These are phyloP conservation scores for Ceratocystis colombiana DNA, from an alignment of 2,329 filamentous ascomycete genomes.

Conservation along the genomic window DNA sequence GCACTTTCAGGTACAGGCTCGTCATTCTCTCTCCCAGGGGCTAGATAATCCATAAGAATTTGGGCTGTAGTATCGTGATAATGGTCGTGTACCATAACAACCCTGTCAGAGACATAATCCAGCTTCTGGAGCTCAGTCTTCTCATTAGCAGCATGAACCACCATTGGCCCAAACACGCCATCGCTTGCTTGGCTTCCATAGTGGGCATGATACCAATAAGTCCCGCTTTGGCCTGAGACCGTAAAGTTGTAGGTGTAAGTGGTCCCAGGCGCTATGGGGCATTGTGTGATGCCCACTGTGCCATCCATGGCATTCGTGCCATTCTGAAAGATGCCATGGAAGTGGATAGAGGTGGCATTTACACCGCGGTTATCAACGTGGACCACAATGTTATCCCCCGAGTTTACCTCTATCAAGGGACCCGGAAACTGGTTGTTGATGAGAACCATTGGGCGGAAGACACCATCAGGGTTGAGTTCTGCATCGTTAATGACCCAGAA, in stretches of 20 bases:
- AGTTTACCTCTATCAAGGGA: constrained; percentile 61
- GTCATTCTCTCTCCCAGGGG: constrained; percentile 44
- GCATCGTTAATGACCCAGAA: constrained; percentile 50
- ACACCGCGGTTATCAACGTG: constrained; percentile 57
- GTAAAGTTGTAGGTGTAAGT: constrained; percentile 60
- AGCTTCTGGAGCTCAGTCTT: constrained; percentile 30
- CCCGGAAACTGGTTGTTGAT: constrained; percentile 69
- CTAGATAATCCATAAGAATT: constrained; percentile 47
- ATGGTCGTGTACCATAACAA: constrained; percentile 62
- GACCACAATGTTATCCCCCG: constrained; percentile 61
- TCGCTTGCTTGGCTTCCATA: constrained; percentile 55
- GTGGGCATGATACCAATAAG: constrained; percentile 56
- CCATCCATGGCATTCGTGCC: constrained; percentile 66
- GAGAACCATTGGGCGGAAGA: constrained; percentile 50
- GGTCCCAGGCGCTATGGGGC: constrained; percentile 52
- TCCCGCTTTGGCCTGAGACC: constrained; percentile 43
- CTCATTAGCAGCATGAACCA: constrained; percentile 48
- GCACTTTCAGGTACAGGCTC: constrained; percentile 58
- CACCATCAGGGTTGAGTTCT: constrained; percentile 50
- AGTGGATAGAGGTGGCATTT: constrained; percentile 61
- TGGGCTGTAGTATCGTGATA: constrained; percentile 51
- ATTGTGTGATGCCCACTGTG: constrained; percentile 56
- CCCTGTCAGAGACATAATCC: constrained; percentile 40
- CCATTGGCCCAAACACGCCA: constrained; percentile 55
- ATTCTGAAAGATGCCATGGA: constrained; percentile 69